A percentile compares a stretch with the other conserved stretches of the same genome.
These are phyloP conservation scores for Annona squamosa DNA, from an alignment of 164 flowering plant genomes.

Conservation along the genomic window DNA sequence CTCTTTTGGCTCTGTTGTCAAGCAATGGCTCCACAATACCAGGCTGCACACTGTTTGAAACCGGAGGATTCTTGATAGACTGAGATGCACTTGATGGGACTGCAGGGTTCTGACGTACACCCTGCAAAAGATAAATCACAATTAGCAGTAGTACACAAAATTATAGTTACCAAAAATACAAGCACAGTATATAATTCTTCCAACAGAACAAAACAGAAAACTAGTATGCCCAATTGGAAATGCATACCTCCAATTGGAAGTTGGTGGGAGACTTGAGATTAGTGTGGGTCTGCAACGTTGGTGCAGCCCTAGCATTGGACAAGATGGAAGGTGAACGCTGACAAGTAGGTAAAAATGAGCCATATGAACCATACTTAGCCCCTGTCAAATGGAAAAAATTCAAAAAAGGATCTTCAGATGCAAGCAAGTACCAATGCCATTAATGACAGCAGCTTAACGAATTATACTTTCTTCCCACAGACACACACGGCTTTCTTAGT, in stretches of 20 bases:
- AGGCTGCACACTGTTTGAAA: constrained; percentile 19
- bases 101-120: constrained; percentile 24
- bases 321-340: constrained; percentile 42
- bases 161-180: constrained; percentile 7
- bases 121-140: constrained; percentile 33
- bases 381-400: constrained; percentile 37
- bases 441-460: not conserved
- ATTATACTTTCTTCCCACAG: not conserved
- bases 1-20: constrained; percentile 26
- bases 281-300: constrained; percentile 18
- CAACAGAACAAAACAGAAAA: not conserved
- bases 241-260: constrained; percentile 40
- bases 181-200: not conserved
- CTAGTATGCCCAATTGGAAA: not conserved
- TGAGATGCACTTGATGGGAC: constrained; percentile 24
- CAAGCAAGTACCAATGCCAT: not conserved
- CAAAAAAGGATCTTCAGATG: constrained; percentile 10
- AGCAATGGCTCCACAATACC: constrained; percentile 15
- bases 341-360: constrained; percentile 70
- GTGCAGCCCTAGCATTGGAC: constrained; percentile 46
- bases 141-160: constrained; percentile 14
- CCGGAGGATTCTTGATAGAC: constrained; percentile 20
- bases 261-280: constrained; percentile 29
- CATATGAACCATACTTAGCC: constrained; percentile 77
- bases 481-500: not conserved